Evolutionary conservation across 108 stramenopile genomes (phyloP).

Genomic region (Cyclotella choctawhatcheeana): DNA sequence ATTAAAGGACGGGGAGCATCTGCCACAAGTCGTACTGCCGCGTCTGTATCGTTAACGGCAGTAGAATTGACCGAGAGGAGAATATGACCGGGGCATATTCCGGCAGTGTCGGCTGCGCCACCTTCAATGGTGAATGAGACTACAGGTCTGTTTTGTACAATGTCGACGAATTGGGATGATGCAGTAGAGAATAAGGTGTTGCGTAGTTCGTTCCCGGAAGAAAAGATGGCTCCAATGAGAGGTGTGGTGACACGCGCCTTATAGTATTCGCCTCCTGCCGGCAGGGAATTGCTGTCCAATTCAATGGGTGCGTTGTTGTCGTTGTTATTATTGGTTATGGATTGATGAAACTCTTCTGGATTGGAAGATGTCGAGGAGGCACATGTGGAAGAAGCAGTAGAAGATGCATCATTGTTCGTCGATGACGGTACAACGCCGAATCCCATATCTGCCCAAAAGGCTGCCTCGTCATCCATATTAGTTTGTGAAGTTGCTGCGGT

Average conservation of each 20-base stretch:
- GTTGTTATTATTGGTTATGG: too few relatives aligned
- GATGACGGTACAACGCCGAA: not conserved
- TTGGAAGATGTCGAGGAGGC: not conserved
- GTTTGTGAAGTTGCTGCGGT: not conserved
- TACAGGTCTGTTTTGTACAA: constrained; percentile 33
- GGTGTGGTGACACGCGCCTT: constrained; percentile 30
- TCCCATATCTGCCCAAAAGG: constrained; percentile 1
- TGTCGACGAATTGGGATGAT: constrained; percentile 26
- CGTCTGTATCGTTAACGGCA: constrained; percentile 7
- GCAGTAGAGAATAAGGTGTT: constrained; percentile 24
- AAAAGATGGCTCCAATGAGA: constrained; percentile 47
- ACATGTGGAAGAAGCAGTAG: not conserved
- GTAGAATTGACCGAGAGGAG: constrained; percentile 36
- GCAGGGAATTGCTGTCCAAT: constrained; percentile 36
- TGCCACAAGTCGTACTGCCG: constrained; percentile 25
- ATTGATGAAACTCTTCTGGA: too few relatives aligned
- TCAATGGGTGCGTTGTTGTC: constrained; percentile 13
- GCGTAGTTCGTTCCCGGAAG: constrained; percentile 28
- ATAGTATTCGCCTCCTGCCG: constrained; percentile 46
- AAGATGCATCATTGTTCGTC: constrained; percentile 18
- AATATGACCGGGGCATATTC: constrained; percentile 35
- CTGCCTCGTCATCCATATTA: not conserved
- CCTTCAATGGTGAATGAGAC: constrained; percentile 30
- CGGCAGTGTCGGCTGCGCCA: constrained; percentile 30
- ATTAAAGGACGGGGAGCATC: constrained; percentile 30